Evolutionary conservation across 2,329 filamentous ascomycete species (phyloP).

Genomic region (Neopestalotiopsis sp.): DNA sequence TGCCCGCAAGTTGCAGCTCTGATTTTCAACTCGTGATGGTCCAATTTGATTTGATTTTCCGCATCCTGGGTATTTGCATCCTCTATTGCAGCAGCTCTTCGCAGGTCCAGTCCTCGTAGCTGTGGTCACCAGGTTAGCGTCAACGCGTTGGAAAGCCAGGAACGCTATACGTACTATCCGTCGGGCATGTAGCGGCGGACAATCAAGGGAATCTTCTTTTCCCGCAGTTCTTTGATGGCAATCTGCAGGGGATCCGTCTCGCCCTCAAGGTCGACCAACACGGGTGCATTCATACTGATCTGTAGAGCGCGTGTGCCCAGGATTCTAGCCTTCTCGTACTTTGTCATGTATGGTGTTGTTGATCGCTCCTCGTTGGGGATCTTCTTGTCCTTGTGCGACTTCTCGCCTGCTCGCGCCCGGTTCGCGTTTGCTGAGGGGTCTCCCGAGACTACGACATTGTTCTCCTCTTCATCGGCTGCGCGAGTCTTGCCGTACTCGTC

Average conservation of each 20-base stretch:
- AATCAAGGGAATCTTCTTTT: constrained; percentile 98
- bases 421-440: constrained; percentile 66
- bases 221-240: constrained; percentile 93
- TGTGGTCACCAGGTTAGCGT: constrained; percentile 39
- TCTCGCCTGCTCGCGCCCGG: constrained; percentile 57
- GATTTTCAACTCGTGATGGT: not conserved
- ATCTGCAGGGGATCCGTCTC: constrained; percentile 98
- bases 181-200: constrained; percentile 95
- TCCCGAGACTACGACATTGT: constrained; percentile 65
- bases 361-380: constrained; percentile 86
- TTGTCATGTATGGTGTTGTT: constrained; percentile 99
- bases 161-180: constrained; percentile 74
- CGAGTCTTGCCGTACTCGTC: constrained; percentile 57
- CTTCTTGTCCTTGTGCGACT: constrained; percentile 78
- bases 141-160: constrained; percentile 10
- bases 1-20: not conserved
- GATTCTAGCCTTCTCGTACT: constrained; percentile 95
- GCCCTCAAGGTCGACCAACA: constrained; percentile 94
- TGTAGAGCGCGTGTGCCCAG: constrained; percentile 92
- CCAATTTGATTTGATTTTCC: not conserved
- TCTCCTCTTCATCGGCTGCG: constrained; percentile 62
- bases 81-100: constrained; percentile 81
- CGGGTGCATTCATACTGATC: constrained; percentile 98
- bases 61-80: not conserved
- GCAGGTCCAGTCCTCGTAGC: constrained; percentile 99